A percentile compares a stretch with the other conserved stretches of the same genome.
Evolutionary conservation across 306 rosid genomes (phyloP).

Genomic region (Trichosanthes truncata): DNA sequence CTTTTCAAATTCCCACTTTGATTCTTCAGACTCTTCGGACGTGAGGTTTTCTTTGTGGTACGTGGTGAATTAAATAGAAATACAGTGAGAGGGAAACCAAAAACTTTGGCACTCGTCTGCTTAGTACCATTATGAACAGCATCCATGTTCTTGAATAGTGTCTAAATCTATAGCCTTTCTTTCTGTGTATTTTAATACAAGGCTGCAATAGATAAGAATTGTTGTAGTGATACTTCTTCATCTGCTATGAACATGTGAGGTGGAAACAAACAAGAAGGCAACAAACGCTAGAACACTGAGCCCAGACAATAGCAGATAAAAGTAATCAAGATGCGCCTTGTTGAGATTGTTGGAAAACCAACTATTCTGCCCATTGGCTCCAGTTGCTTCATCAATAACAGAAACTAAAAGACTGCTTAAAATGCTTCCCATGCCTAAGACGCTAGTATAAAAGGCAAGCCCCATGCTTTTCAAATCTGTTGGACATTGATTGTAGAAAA

Average conservation of each 20-base stretch:
- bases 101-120: too few species aligned
- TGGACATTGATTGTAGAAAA: background rate
- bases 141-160: too few species aligned
- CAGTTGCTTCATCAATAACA: background rate
- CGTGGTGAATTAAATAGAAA: too few species aligned
- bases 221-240: background rate
- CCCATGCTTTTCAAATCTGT: constrained; percentile 40
- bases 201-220: background rate
- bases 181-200: background rate
- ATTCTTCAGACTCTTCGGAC: too few species aligned
- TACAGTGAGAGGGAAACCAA: too few species aligned
- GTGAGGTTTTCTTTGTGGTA: too few species aligned
- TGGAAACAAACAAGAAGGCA: background rate
- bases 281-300: background rate
- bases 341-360: constrained; percentile 35
- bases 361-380: background rate
- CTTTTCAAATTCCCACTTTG: too few species aligned
- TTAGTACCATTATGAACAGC: too few species aligned
- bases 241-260: background rate
- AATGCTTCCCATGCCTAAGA: background rate
- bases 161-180: too few species aligned
- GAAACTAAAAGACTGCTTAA: background rate
- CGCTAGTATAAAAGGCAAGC: background rate
- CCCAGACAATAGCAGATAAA: background rate
- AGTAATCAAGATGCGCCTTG: constrained; percentile 19